phyloP scores from a whole-genome alignment of 306 rosid genomes.

The Vigna unguiculata region DNA sequence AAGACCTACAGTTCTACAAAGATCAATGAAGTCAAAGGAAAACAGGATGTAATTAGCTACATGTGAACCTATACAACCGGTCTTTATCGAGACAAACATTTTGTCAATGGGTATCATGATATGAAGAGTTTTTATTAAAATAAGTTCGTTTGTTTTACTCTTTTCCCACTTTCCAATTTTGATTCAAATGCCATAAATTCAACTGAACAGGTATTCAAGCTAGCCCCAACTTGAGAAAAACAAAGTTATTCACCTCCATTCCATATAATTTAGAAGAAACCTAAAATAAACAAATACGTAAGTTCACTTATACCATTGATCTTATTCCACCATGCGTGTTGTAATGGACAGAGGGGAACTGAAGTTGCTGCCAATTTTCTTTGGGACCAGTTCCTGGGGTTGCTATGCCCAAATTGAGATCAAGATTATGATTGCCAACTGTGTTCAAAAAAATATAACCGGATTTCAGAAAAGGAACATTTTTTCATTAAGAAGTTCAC shows the following conservation, averaged over 20 bases:
- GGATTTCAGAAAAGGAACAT: constrained; percentile 17
- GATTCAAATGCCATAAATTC: neutral
- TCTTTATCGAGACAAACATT: constrained; percentile 1
- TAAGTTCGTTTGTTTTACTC: neutral
- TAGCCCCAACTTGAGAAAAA: neutral
- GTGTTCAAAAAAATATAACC: constrained; percentile 37
- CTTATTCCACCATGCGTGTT: constrained; percentile 53
- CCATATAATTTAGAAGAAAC: constrained; percentile 16
- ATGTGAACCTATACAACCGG: neutral
- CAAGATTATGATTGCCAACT: constrained; percentile 79
- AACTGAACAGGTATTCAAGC: neutral
- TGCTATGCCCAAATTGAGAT: constrained; percentile 88
- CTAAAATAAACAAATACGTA: constrained; percentile 4
- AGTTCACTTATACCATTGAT: constrained; percentile 62
- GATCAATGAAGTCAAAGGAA: constrained; percentile 32
- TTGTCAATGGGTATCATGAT: neutral
- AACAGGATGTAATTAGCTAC: constrained; percentile 29
- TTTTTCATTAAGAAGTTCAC: neutral
- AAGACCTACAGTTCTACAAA: neutral
- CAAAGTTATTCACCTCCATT: constrained; percentile 13
- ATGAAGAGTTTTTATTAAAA: neutral
- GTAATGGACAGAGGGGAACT: constrained; percentile 54
- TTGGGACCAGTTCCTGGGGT: constrained; percentile 58
- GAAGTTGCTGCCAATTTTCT: constrained; percentile 58
- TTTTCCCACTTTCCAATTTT: neutral